Conservation (phyloP, 116 monocot genomes). For the Cymodocea nodosa region DNA sequence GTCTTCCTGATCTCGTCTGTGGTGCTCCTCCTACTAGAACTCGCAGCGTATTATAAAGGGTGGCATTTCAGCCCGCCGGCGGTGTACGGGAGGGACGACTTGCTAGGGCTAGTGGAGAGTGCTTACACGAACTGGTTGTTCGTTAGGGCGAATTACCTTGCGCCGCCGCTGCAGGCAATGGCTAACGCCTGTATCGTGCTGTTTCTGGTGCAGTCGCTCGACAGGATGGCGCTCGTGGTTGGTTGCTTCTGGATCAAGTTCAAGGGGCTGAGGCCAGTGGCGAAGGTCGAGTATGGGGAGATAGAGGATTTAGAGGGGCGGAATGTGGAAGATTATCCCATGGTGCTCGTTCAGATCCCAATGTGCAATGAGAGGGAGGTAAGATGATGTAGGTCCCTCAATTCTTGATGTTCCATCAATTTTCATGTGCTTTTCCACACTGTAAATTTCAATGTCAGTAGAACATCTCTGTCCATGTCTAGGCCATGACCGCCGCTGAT, state of each 20-base stretch:
- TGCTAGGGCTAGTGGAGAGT: slow-evolving; percentile 16
- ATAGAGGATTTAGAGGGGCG: slow-evolving; percentile 25
- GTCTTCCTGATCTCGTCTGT: slow-evolving; percentile 28
- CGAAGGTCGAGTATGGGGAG: slow-evolving; percentile 11
- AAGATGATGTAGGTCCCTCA: slow-evolving; percentile 24
- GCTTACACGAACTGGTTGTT: slow-evolving; percentile 33
- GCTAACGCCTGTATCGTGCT: slow-evolving; percentile 42
- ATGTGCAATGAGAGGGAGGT: slow-evolving; percentile 75
- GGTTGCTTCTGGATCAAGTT: slow-evolving; percentile 56
- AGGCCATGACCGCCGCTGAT: neutral
- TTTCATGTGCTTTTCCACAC: neutral
- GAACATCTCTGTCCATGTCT: neutral
- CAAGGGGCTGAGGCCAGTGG: slow-evolving; percentile 20
- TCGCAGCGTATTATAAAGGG: slow-evolving; percentile 41
- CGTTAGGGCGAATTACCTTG: slow-evolving; percentile 36
- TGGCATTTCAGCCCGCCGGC: slow-evolving; percentile 51
- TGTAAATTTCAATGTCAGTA: neutral
- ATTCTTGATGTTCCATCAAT: neutral
- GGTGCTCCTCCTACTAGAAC: slow-evolving; percentile 34
- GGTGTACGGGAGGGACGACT: slow-evolving; percentile 17
- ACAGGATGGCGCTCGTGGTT: slow-evolving; percentile 34
- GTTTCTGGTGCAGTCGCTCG: slow-evolving; percentile 50
- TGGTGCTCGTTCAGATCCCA: slow-evolving; percentile 60
- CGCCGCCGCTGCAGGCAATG: slow-evolving; percentile 42
- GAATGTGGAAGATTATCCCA: slow-evolving; percentile 29